A percentile compares a stretch with the other conserved stretches of the same genome.
phyloP scores from a whole-genome alignment of 192 early-diverging fungal genomes.

The Coemansia guatemalensis region DNA sequence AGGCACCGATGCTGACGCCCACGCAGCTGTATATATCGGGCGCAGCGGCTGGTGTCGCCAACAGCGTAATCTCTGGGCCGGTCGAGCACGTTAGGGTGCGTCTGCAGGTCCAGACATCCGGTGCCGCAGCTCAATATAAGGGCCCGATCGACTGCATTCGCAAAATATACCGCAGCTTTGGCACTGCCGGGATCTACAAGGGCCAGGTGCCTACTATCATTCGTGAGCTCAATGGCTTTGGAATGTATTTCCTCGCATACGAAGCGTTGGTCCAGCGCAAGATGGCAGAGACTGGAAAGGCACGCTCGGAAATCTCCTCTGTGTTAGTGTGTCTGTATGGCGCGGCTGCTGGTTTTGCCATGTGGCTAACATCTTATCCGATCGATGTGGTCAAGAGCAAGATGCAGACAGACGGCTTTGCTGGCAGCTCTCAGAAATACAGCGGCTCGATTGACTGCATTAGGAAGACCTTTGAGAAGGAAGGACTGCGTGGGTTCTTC shows the following conservation, averaged over 20 bases:
- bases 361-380: constrained; percentile 88
- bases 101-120: constrained; percentile 86
- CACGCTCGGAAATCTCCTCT: constrained; percentile 71
- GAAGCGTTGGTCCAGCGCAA: constrained; percentile 83
- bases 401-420: constrained; percentile 90
- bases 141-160: constrained; percentile 85
- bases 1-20: constrained; percentile 58
- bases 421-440: constrained; percentile 64
- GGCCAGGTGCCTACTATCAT: constrained; percentile 83
- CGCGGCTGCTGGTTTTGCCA: constrained; percentile 77
- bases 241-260: constrained; percentile 91
- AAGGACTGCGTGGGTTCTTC: constrained; percentile 88
- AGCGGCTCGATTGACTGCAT: constrained; percentile 76
- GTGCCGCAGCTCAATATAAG: constrained; percentile 55
- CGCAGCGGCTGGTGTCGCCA: constrained; percentile 82
- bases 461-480: constrained; percentile 68
- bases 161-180: constrained; percentile 75
- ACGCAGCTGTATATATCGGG: constrained; percentile 86
- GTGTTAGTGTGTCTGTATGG: constrained; percentile 81
- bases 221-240: constrained; percentile 92
- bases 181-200: constrained; percentile 83
- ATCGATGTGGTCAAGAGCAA: constrained; percentile 94
- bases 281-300: constrained; percentile 59
- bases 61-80: constrained; percentile 86
- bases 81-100: constrained; percentile 96